Evolutionary conservation across 202 grass and related monocot genomes (phyloP), one percentile per base, ranked within the genome.

Genomic region (Setaria italica): DNA sequence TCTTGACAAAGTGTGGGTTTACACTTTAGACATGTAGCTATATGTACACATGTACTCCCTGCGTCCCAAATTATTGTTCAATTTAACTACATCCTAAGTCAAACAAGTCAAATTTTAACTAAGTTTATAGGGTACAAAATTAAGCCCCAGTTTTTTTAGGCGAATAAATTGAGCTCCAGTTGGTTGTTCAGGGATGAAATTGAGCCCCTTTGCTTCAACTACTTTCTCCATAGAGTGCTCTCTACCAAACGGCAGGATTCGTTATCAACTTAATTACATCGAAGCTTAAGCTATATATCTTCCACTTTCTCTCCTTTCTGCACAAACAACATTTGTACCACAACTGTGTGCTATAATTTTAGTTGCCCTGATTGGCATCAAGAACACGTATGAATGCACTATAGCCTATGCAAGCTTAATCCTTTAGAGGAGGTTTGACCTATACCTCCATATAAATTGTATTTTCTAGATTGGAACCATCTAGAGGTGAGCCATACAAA

Each of bases 351-450:
- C 17, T 68, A n/a, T 2, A 42, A 14, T 71, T 29, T 15, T 47
- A 20, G 29, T 56, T 56, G 4, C 32, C 19, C 33, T 34, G 5
- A 12, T 35, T 11, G 3, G 4, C 29, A 20, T 5, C 49, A 16
- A 2, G 20, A 58, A 81, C 33, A 35, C 45, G 21, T 32, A 45
- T 32, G 56, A 58, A 59, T 29, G 37, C 66, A 70, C n/a, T 47
- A 69, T 57, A 45, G 16, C 11, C 35, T 76, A 81, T 55, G 42
- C 60, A 68, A 47, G 2, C 25, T 56, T 46, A 86, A 29, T 48
- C 11, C 68, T 35, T 6, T 7, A 75, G n/a, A 73, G 16, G 20
- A 60, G 39, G 70, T 87, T 76, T 82, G 78, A 82, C 62, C 62
- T 50, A 25, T 25, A 74, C 49, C 43, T 39, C 69, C 34, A 59